Conservation (phyloP, 768 basidiomycete genomes). For the Rhodotorula paludigena region DNA sequence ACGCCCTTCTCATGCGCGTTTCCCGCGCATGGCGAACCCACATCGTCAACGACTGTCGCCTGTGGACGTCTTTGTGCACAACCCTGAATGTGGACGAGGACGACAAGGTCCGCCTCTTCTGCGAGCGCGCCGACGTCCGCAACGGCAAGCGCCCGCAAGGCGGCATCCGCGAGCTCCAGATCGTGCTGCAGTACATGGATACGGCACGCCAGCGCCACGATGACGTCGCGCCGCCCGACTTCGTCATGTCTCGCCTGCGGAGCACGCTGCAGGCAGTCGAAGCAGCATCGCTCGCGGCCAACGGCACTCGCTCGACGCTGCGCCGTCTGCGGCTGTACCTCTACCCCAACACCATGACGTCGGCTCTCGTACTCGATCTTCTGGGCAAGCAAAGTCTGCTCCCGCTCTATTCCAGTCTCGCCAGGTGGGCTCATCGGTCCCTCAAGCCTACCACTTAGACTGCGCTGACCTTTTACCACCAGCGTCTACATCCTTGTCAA, state of each 20-base stretch:
- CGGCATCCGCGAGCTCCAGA: neutral
- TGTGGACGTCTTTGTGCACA: constrained; percentile 12
- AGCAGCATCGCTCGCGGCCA: no score
- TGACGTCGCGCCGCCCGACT: neutral
- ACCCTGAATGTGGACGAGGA: neutral
- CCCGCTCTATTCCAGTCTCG: neutral
- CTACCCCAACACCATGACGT: neutral
- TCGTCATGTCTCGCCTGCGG: neutral
- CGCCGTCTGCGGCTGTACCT: neutral
- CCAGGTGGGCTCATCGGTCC: neutral
- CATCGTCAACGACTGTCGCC: constrained; percentile 20
- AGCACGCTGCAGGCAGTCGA: neutral
- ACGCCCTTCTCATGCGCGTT: constrained; percentile 11
- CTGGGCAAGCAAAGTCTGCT: neutral
- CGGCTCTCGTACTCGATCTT: neutral
- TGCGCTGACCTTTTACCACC: neutral
- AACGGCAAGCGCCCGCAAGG: constrained; percentile 9
- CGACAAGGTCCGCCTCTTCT: neutral
- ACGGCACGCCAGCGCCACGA: neutral
- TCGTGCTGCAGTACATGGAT: neutral
- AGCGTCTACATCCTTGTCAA: neutral
- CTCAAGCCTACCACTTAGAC: neutral
- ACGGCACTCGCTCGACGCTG: neutral
- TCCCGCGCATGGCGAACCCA: constrained; percentile 14
- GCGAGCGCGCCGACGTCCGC: neutral